A percentile compares a stretch with the other conserved stretches of the same genome.
These are phyloP conservation scores for Suillus variegatus DNA, from an alignment of 768 basidiomycete genomes.

Conservation along the genomic window DNA sequence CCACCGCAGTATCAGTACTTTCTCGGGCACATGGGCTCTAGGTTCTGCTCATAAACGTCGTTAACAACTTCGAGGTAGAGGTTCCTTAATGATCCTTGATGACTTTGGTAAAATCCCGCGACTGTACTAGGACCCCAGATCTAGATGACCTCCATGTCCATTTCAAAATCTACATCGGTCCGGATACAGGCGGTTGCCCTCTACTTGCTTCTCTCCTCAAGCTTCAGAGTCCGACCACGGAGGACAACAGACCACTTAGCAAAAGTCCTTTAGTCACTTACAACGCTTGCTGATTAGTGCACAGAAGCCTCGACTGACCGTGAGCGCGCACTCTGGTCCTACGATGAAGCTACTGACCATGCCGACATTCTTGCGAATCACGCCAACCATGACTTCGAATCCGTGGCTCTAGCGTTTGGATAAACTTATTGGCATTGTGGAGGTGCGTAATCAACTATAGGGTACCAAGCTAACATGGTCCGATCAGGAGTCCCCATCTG, in stretches of 20 bases:
- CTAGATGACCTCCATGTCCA: no score
- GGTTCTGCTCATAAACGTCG: conserved; percentile 8
- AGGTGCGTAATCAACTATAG: background rate
- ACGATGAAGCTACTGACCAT: background rate
- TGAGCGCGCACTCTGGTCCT: background rate
- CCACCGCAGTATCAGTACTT: background rate
- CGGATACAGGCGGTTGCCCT: background rate
- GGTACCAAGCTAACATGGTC: background rate
- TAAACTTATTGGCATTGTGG: background rate
- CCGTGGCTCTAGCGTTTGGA: background rate
- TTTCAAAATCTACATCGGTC: background rate
- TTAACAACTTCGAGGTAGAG: conserved; percentile 3
- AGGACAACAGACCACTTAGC: background rate
- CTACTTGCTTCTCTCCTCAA: background rate
- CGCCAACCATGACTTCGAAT: background rate
- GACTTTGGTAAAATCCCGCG: conserved; percentile 8
- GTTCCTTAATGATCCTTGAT: conserved; percentile 12
- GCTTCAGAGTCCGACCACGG: background rate
- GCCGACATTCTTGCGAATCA: background rate
- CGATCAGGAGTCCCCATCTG: background rate
- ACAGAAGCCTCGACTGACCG: background rate
- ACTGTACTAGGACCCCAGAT: conserved; percentile 5
- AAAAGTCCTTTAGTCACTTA: background rate
- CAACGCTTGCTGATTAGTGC: background rate
- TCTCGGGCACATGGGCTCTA: conserved; percentile 11